Percentiles rank a stretch among this genome's conserved stretches.
phyloP scores from a whole-genome alignment of 2,329 filamentous ascomycete genomes.

The Diplocarpon rosae region DNA sequence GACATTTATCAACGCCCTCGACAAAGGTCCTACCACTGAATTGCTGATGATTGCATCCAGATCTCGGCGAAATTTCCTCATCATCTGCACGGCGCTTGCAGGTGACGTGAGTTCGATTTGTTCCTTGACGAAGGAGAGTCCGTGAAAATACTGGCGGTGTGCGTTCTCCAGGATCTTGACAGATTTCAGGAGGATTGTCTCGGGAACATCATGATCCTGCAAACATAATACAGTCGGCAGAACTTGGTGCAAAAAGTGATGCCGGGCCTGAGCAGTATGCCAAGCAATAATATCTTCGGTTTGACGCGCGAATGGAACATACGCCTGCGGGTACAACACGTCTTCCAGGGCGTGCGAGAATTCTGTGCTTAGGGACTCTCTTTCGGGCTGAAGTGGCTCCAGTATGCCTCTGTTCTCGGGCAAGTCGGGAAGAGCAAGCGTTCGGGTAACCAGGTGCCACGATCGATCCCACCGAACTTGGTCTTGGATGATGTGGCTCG shows the following conservation, averaged over 20 bases:
- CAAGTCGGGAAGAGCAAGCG: conserved; percentile 42
- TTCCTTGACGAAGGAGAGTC: conserved; percentile 40
- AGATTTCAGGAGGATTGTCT: conserved; percentile 38
- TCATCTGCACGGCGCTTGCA: conserved; percentile 29
- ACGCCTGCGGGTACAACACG: conserved; percentile 37
- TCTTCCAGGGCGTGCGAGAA: conserved; percentile 44
- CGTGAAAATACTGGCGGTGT: conserved; percentile 45
- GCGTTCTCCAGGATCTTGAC: conserved; percentile 49
- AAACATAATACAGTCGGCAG: conserved; percentile 42
- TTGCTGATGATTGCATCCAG: conserved; percentile 55
- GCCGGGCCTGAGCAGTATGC: conserved; percentile 49
- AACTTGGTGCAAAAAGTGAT: conserved; percentile 49
- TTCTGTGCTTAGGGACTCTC: conserved; percentile 24
- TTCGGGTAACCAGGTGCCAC: conserved; percentile 50
- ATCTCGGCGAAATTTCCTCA: conserved; percentile 46
- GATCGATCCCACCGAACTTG: conserved; percentile 49
- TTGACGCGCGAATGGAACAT: conserved; percentile 38
- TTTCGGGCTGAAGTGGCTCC: conserved; percentile 12
- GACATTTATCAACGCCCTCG: conserved; percentile 42
- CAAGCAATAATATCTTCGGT: conserved; percentile 48
- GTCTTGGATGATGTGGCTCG: conserved; percentile 17
- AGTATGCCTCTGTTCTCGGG: conserved; percentile 34
- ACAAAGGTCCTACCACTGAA: conserved; percentile 44
- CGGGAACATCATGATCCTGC: conserved; percentile 27
- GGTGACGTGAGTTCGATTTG: conserved; percentile 31